Conservation (phyloP, 2,329 filamentous ascomycete genomes). For the Colletotrichum sp. region DNA sequence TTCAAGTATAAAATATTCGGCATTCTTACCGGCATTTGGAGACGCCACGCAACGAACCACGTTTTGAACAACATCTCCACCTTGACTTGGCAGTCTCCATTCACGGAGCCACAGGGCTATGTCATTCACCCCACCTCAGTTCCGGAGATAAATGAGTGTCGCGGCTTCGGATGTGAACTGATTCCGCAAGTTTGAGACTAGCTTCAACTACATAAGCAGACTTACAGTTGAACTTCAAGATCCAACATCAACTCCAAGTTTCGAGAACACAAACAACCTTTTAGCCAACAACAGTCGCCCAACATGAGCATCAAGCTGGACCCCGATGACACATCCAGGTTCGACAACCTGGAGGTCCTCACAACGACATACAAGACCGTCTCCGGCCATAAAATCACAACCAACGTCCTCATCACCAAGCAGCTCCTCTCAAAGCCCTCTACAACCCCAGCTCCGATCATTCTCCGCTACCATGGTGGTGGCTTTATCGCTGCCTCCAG, state of each 20-base stretch:
- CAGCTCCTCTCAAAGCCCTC: conserved; percentile 16
- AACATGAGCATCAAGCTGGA: background rate
- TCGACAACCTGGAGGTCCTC: background rate
- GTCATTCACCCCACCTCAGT: background rate
- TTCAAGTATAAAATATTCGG: background rate
- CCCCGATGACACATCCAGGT: background rate
- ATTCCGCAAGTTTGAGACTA: background rate
- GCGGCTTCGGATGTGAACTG: background rate
- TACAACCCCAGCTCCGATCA: background rate
- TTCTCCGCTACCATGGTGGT: conserved; percentile 29
- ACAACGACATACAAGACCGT: background rate
- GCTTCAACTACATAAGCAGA: background rate
- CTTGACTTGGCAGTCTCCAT: background rate
- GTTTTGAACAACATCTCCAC: background rate
- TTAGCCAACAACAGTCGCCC: background rate
- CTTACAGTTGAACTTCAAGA: background rate
- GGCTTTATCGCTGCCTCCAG: conserved; percentile 26
- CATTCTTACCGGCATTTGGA: background rate
- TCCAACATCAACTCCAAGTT: background rate
- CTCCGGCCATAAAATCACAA: background rate
- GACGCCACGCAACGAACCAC: background rate
- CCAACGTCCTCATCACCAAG: conserved; percentile 30
- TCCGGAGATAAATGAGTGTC: background rate
- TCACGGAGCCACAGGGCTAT: background rate
- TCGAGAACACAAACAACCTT: background rate